phyloP scores from a whole-genome alignment of 257 asterid genomes.

The Solanum bulbocastanum region DNA sequence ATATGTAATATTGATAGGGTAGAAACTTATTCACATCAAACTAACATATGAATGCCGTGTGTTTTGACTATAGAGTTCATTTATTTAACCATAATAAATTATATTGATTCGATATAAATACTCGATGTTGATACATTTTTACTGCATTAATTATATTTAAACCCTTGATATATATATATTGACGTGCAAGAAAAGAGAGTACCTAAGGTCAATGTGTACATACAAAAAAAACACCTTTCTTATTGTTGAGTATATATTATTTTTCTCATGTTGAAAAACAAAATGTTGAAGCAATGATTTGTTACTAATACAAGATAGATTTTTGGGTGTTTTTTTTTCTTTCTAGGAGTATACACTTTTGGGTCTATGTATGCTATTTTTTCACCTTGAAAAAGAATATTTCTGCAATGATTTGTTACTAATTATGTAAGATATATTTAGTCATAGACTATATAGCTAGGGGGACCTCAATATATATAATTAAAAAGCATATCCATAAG shows the following conservation, averaged over 20 bases:
- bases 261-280: background rate
- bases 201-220: background rate
- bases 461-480: background rate
- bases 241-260: background rate
- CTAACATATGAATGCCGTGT: background rate
- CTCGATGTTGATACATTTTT: accelerated
- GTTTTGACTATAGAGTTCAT: background rate
- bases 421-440: background rate
- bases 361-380: background rate
- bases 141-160: no score
- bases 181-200: background rate
- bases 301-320: background rate
- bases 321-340: background rate
- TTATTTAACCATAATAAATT: background rate
- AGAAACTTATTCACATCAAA: no score
- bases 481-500: background rate
- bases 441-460: background rate
- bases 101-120: background rate
- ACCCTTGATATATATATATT: background rate
- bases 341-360: background rate
- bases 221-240: background rate
- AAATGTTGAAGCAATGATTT: background rate
- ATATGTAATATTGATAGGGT: background rate
- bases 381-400: background rate
- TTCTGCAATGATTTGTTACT: background rate